phyloP scores from a whole-genome alignment of 768 basidiomycete species.

The Tylopilus balloui region DNA sequence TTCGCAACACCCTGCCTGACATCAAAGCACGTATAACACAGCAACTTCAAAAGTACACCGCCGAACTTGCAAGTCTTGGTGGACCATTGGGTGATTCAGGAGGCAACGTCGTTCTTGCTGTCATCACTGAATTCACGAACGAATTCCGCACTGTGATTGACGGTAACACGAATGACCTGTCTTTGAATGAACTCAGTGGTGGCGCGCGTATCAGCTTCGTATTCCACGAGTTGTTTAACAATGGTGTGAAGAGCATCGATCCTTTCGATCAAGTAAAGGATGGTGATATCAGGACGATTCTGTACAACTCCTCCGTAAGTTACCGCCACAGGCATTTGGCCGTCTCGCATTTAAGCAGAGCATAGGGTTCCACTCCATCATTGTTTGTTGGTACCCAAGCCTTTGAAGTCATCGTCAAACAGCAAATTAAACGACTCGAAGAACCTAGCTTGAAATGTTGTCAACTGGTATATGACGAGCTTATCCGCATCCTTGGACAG shows the following conservation, averaged over 20 bases:
- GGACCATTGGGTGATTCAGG: conserved; percentile 86
- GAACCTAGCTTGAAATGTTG: conserved; percentile 93
- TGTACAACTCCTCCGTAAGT: conserved; percentile 96
- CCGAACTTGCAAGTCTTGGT: conserved; percentile 80
- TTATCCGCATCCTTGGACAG: conserved; percentile 93
- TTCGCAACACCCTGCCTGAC: conserved; percentile 94
- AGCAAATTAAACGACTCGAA: conserved; percentile 95
- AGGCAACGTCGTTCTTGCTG: conserved; percentile 89
- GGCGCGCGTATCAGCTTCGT: conserved; percentile 99
- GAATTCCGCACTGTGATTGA: conserved; percentile 98
- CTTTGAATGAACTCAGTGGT: conserved; percentile 94
- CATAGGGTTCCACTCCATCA: conserved; percentile 89
- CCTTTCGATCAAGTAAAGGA: conserved; percentile 99
- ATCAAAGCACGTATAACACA: conserved; percentile 94
- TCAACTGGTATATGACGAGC: conserved; percentile 93
- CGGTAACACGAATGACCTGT: conserved; percentile 94
- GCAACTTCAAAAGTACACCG: conserved; percentile 83
- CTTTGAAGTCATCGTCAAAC: conserved; percentile 98
- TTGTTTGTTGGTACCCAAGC: conserved; percentile 96
- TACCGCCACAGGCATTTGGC: background rate
- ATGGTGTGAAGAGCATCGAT: conserved; percentile 92
- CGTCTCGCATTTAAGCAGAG: background rate
- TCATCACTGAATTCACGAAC: conserved; percentile 96
- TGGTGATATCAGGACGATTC: conserved; percentile 90
- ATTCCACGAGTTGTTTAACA: conserved; percentile 97